Percentiles rank a stretch among this genome's conserved stretches.
Evolutionary conservation across 202 grass and related monocot genomes (phyloP).

Genomic region (Hordeum pubiflorum): DNA sequence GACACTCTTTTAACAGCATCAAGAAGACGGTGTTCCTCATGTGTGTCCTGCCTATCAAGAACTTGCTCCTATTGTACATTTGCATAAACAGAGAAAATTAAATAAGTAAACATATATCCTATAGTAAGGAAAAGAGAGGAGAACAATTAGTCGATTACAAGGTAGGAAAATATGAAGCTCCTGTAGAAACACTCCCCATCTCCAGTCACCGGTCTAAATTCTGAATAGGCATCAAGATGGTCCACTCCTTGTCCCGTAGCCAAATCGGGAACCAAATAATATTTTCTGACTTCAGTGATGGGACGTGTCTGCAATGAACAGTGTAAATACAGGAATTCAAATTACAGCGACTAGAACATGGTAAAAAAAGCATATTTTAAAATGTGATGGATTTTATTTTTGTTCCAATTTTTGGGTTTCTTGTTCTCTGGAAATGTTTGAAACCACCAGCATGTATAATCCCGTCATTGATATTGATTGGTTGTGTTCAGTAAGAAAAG

Average conservation of each 20-base stretch:
- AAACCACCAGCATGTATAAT: slow-evolving; percentile 8
- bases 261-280: too few species aligned
- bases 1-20: slow-evolving; percentile 19
- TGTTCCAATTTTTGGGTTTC: not conserved
- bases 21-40: slow-evolving; percentile 30
- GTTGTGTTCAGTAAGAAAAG: not conserved
- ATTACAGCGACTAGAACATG: not conserved
- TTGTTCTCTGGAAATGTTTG: not conserved
- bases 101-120: not conserved
- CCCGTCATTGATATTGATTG: not conserved
- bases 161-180: slow-evolving; percentile 43
- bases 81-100: slow-evolving; percentile 5
- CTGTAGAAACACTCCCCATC: slow-evolving; percentile 45
- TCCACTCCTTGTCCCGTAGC: too few species aligned
- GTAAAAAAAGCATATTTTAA: not conserved
- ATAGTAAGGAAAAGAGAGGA: slow-evolving; percentile 14
- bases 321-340: not conserved
- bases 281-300: not conserved
- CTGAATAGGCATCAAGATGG: not conserved
- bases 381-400: not conserved
- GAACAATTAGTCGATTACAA: slow-evolving; percentile 1
- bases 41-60: slow-evolving; percentile 28
- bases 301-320: slow-evolving; percentile 15
- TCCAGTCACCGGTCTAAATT: slow-evolving; percentile 23
- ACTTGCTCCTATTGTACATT: slow-evolving; percentile 31